phyloP scores from a whole-genome alignment of 352 stramenopile genomes.

The Peronospora farinosa region DNA sequence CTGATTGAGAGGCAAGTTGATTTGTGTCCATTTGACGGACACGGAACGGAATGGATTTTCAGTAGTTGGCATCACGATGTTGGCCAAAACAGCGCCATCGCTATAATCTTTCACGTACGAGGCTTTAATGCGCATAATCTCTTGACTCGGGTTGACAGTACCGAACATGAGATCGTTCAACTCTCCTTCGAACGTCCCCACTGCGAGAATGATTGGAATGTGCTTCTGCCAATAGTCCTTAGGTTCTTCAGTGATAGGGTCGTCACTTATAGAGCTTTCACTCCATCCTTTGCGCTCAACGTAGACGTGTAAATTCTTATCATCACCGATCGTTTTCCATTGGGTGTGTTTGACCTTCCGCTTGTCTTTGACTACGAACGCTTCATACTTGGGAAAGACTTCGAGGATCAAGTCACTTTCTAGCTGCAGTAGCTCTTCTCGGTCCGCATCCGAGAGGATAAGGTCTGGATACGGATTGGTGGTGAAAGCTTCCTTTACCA shows the following conservation, averaged over 20 bases:
- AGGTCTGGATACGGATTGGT: constrained; percentile 27
- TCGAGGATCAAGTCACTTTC: constrained; percentile 22
- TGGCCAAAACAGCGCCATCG: constrained; percentile 35
- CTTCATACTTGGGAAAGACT: constrained; percentile 25
- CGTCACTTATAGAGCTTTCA: constrained; percentile 4
- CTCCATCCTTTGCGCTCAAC: constrained; percentile 21
- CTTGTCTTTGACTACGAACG: constrained; percentile 18
- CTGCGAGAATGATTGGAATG: constrained; percentile 37
- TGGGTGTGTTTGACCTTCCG: constrained; percentile 15
- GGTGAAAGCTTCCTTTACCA: constrained; percentile 23
- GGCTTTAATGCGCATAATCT: constrained; percentile 46
- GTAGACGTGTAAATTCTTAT: constrained; percentile 29
- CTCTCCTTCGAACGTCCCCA: constrained; percentile 37
- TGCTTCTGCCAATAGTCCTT: constrained; percentile 17
- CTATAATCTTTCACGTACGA: constrained; percentile 42
- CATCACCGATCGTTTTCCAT: constrained; percentile 25
- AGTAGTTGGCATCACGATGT: constrained; percentile 25
- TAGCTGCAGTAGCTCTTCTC: constrained; percentile 15
- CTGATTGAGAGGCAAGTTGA: constrained; percentile 26
- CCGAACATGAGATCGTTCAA: constrained; percentile 64
- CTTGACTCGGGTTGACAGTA: constrained; percentile 33
- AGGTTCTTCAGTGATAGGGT: not conserved
- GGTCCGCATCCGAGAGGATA: constrained; percentile 13
- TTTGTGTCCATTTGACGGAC: constrained; percentile 42
- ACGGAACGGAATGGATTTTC: constrained; percentile 33